Evolutionary conservation across 2,329 filamentous ascomycete genomes (phyloP).

Genomic region (Tothia fuscella): DNA sequence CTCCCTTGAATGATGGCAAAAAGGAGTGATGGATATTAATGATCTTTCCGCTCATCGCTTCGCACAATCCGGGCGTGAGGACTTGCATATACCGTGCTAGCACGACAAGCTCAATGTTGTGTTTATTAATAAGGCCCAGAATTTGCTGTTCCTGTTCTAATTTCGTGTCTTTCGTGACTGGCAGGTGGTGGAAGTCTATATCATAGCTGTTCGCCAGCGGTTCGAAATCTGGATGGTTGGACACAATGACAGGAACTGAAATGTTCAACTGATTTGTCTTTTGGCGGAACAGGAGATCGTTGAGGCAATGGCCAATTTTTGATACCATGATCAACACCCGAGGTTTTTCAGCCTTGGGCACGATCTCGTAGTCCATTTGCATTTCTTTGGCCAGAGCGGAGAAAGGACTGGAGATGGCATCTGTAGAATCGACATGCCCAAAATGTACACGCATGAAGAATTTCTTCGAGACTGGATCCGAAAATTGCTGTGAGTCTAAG

Average conservation of each 20-base stretch:
- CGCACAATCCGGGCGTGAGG: conserved; percentile 60
- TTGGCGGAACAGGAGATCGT: conserved; percentile 70
- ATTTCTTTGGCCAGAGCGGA: conserved; percentile 49
- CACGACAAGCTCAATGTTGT: conserved; percentile 67
- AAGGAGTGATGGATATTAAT: conserved; percentile 91
- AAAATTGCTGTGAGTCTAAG: conserved; percentile 75
- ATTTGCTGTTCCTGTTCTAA: conserved; percentile 58
- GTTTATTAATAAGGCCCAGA: conserved; percentile 54
- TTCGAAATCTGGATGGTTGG: conserved; percentile 84
- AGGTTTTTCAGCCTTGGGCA: conserved; percentile 56
- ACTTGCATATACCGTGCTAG: conserved; percentile 84
- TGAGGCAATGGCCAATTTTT: conserved; percentile 77
- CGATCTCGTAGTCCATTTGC: conserved; percentile 59
- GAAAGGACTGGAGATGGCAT: conserved; percentile 36
- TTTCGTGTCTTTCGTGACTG: conserved; percentile 70
- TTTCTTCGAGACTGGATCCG: conserved; percentile 57
- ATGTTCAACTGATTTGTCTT: conserved; percentile 63
- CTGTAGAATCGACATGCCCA: conserved; percentile 18
- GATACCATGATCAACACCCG: conserved; percentile 80
- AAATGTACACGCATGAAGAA: conserved; percentile 57
- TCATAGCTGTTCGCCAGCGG: conserved; percentile 73
- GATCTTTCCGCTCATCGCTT: conserved; percentile 71
- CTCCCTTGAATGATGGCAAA: conserved; percentile 77
- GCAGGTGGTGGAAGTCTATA: conserved; percentile 69
- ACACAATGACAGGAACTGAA: conserved; percentile 66